Evolutionary conservation across 192 early-diverging fungal species (phyloP), one percentile per base, ranked within the genome.

Genomic region (Podila epigama): DNA sequence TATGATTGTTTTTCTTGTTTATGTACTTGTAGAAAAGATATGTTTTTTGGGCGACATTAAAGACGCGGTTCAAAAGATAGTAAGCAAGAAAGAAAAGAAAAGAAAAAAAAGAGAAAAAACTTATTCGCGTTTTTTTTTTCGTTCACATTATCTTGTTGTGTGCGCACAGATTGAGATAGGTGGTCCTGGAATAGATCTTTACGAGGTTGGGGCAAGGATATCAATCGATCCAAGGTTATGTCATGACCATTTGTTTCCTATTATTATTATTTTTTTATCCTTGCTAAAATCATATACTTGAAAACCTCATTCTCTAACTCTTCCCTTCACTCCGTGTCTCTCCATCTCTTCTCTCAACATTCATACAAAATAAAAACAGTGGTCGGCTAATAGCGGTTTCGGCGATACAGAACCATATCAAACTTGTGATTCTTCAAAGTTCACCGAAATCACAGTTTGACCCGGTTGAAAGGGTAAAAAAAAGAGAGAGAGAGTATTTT

Each of bases 211-310:
- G 22, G 55, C 73, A 7, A 68, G 33, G 12, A 18, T 77, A 7
- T 65, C 73, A n/a, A 44, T 77, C 10, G 73, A 77, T 37, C 66
- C 73, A 42, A 68, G 60, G 73, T n/a, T 68, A 75, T 8, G 51
- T 51, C 10, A 28, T 18, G 25, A 28, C 4, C 1, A 6, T 33
- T 6, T 54, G n/a, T n/a, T n/a, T n/a, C n/a, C n/a, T n/a, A n/a
- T n/a, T n/a, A n/a, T n/a, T n/a, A n/a, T n/a, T n/a, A n/a, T n/a
- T n/a, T n/a, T n/a, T n/a, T n/a, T n/a, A n/a, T n/a, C n/a, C n/a
- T n/a, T n/a, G n/a, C n/a, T n/a, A n/a, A n/a, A n/a, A n/a, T n/a
- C n/a, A n/a, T n/a, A n/a, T n/a, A n/a, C n/a, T n/a, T n/a, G n/a
- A n/a, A n/a, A n/a, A n/a, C n/a, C n/a, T n/a, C 5, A 51, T 33